A percentile compares a stretch with the other conserved stretches of the same genome.
phyloP scores from a whole-genome alignment of 176 grass and related monocot species.

The Musa acuminata region DNA sequence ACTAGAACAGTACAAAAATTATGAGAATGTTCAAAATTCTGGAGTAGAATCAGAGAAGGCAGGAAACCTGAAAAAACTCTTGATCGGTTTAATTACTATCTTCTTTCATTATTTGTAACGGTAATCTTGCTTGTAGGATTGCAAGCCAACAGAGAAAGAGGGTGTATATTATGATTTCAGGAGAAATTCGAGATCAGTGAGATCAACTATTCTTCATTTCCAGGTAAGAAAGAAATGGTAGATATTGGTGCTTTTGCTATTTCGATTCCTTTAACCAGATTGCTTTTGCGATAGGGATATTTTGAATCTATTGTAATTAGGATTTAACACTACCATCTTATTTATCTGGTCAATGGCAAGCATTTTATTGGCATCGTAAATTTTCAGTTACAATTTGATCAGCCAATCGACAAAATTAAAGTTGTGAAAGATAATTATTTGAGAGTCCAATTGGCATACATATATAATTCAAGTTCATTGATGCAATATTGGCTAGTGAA shows the following conservation, averaged over 20 bases:
- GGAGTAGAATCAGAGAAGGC: conserved; percentile 53
- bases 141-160: conserved; percentile 45
- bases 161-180: conserved; percentile 65
- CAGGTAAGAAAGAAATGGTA: conserved; percentile 41
- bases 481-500: too few species aligned
- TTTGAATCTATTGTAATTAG: too few species aligned
- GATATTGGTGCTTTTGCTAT: neutral
- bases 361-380: too few species aligned
- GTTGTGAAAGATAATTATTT: too few species aligned
- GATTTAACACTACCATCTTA: too few species aligned
- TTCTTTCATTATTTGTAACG: neutral
- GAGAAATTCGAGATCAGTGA: conserved; percentile 61
- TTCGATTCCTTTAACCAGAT: neutral
- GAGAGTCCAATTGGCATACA: too few species aligned
- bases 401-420: too few species aligned
- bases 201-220: conserved; percentile 70
- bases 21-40: conserved; percentile 71
- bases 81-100: neutral
- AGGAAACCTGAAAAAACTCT: conserved; percentile 13
- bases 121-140: conserved; percentile 32
- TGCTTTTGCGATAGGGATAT: neutral
- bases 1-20: conserved; percentile 52
- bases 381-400: too few species aligned
- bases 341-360: too few species aligned
- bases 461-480: too few species aligned